Evolutionary conservation across 805 yeast species (phyloP), one percentile per base, ranked within the genome.

Genomic region (Isabelozyma rhagii): DNA sequence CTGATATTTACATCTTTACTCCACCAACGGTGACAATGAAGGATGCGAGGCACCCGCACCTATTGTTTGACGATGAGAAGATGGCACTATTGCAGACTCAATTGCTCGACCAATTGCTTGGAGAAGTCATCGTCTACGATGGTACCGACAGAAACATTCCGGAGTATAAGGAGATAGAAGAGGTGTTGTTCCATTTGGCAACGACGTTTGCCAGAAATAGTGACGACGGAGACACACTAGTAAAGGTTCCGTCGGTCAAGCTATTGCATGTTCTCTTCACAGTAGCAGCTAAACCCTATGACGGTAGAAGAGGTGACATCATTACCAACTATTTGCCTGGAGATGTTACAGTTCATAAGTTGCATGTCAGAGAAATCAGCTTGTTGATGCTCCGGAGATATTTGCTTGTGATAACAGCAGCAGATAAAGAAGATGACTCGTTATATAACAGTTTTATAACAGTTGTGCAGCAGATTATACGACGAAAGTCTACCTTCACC

Each of bases 201-300:
- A 36, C 47, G 14, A 46, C 60, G 11, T 49, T 59, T 14, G 31
- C 42, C 17, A 29, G 47, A 41, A 38, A 14, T 27, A 27, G 43
- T 31, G 36, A 39, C 18, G 8, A 29, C 41, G 28, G 17, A 8
- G 38, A 34, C 15, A 3, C 41, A 25, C 46, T 39, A 9, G 47
- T 60, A 48, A 47, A 43, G 8, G 55, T 62, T n/a, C 74, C 74
- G 4, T 62, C 71, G 3, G 43, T 48, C 8, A 52, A 58, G 43
- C 47, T 67, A 9, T 50, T 69, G 14, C 61, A 68, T 7, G 53
- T 72, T 6, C 47, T 73, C 18, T 47, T 71, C 28, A 70, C 77
- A 2, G 47, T 72, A 29, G 66, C 69, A 1, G 55, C 69, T 0
- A 55, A 31, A 4, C 36, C 36, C 36, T 8, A 31, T 4, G 5